Conservation (phyloP, 208 protist genomes). For the Acanthamoeba triangularis region DNA sequence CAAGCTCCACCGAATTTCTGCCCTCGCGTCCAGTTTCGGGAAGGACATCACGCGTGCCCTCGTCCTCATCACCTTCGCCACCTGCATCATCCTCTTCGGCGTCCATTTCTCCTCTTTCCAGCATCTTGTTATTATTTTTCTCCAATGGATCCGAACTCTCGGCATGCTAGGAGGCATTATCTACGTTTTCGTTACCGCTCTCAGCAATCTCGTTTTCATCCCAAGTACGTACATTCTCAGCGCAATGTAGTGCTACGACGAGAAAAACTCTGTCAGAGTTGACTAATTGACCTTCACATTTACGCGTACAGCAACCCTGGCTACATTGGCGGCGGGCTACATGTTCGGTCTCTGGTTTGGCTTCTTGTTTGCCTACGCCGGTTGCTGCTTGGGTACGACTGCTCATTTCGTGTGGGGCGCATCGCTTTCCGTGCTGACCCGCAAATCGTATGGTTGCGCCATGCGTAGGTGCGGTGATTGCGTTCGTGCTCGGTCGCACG, state of each 20-base stretch:
- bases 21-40: neutral
- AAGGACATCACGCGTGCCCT: constrained; percentile 3
- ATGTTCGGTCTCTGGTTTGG: constrained; percentile 67
- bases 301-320: neutral
- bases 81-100: constrained; percentile 57
- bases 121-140: constrained; percentile 65
- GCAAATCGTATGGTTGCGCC: neutral
- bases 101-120: constrained; percentile 71
- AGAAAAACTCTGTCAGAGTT: too few relatives aligned
- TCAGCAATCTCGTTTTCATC: constrained; percentile 60
- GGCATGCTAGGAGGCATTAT: constrained; percentile 50
- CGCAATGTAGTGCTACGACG: too few relatives aligned
- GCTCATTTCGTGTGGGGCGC: neutral
- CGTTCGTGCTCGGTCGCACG: constrained; percentile 51
- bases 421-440: neutral
- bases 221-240: constrained; percentile 30
- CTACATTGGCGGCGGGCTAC: constrained; percentile 46
- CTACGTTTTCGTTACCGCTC: constrained; percentile 34
- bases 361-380: constrained; percentile 12
- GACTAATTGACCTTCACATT: neutral
- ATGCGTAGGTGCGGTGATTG: constrained; percentile 13
- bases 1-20: neutral
- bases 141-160: constrained; percentile 68
- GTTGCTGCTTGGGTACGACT: constrained; percentile 7
- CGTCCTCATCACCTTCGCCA: constrained; percentile 18